Base-by-base conservation (phyloP, 1,139 yeast species). In the Yamadazyma sp. region DNA sequence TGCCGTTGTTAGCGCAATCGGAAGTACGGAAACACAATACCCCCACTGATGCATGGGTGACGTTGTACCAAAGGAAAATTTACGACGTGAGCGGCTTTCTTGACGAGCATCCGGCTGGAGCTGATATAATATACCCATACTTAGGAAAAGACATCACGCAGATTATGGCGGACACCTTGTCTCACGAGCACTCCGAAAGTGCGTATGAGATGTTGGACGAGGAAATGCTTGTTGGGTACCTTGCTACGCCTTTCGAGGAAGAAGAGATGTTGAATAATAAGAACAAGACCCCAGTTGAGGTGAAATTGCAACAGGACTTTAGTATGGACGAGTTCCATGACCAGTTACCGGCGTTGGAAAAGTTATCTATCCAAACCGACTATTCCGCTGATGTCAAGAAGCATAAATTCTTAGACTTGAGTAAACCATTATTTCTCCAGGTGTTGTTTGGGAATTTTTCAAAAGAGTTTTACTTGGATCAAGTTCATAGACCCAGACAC, bases 401-500 rank as follows among this genome's bases (percentile, higher is more conserved):
- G 52, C 95, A 92, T 71, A 76, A 86, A 60, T 92, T 92, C 59
- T 71, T 92, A 53, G 97, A 92, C 59, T 77, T 92, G 56, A 80
- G 74, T 53, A 81, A 79, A 59, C 95, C 98, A 1, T 70, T 92
- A 52, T 67, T 92, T 38, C 59, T 77, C 63, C 98, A 92, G 67
- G 86, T 92, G 37, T 64, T 87, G 44, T 71, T 75, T 44, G 80
- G 89, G 30, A 73, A 76, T 33, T 92, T 88, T 69, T 56, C 85
- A 32, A 90, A 87, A 60, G 95, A 86, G 35, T 92, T 92, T 56
- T 92, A 92, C 61, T 73, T 92, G 56, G 96, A 89, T 59, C 97
- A 92, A 64, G 94, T 92, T 32, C 98, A 92, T 63, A 80, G 97
- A 61, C 98, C 98, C 39, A 82, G 98, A 57, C 98, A 92, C 63